Evolutionary conservation across 176 grass and related monocot species (phyloP).

Genomic region (Triticum urartu): DNA sequence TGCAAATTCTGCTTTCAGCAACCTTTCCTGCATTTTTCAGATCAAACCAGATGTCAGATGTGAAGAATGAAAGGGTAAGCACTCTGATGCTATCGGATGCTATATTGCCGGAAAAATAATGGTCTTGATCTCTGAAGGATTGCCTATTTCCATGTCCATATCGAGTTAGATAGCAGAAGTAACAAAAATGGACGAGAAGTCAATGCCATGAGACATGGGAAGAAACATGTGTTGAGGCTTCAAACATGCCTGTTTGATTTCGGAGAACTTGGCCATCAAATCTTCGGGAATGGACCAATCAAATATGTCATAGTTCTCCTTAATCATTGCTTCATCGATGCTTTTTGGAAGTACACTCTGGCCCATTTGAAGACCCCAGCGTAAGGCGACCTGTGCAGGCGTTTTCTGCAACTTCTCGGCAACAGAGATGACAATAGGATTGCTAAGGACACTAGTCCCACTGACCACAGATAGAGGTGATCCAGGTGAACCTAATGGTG

Average conservation of each 20-base stretch:
- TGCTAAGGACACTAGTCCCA: constrained; percentile 27
- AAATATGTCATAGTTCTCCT: constrained; percentile 50
- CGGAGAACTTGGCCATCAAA: constrained; percentile 40
- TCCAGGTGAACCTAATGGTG: constrained; percentile 47
- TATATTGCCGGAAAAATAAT: background rate
- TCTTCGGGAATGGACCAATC: constrained; percentile 49
- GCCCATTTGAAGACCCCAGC: constrained; percentile 52
- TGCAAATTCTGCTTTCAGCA: constrained; percentile 12
- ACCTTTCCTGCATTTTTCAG: constrained; percentile 30
- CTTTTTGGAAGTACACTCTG: constrained; percentile 59
- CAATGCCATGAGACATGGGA: background rate
- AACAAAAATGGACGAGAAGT: background rate
- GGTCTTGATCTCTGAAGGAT: background rate
- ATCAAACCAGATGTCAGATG: constrained; percentile 8
- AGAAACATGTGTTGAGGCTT: background rate
- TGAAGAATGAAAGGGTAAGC: background rate
- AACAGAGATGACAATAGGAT: constrained; percentile 37
- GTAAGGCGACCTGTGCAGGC: constrained; percentile 48
- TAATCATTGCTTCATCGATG: constrained; percentile 40
- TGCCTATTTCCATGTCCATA: background rate
- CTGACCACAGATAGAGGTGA: background rate
- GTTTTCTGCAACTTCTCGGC: constrained; percentile 47
- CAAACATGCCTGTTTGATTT: constrained; percentile 40
- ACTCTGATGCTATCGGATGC: background rate
- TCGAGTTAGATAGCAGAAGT: background rate